These are phyloP conservation scores for Amoebophrya sp. DNA, from an alignment of 169 alveolate genomes.

Conservation along the genomic window DNA sequence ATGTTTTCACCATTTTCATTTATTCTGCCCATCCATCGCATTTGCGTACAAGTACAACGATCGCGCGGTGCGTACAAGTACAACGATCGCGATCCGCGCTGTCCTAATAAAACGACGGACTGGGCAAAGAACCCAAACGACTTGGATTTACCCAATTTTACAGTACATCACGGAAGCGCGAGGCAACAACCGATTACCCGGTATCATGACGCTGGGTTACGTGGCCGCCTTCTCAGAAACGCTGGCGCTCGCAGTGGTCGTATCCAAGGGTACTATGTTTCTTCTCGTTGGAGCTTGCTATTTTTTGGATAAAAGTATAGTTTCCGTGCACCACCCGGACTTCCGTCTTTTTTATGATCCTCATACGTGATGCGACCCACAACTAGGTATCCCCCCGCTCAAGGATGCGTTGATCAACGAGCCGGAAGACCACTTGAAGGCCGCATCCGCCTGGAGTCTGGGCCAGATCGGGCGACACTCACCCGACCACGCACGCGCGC, in stretches of 20 bases:
- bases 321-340: no score
- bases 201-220: constrained; percentile 81
- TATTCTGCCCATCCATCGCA: no score
- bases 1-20: no score
- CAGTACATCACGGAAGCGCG: constrained; percentile 66
- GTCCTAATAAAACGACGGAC: no score
- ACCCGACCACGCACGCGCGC: constrained; percentile 80
- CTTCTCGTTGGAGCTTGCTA: no score
- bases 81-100: no score
- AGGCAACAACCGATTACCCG: constrained; percentile 76
- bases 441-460: constrained; percentile 53
- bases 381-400: constrained; percentile 75
- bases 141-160: background rate
- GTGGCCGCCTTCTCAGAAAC: constrained; percentile 82
- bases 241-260: constrained; percentile 81
- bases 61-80: no score
- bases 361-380: background rate
- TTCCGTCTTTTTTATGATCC: background rate
- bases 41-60: no score
- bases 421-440: constrained; percentile 77
- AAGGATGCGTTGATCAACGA: constrained; percentile 79
- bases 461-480: constrained; percentile 82
- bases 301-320: no score
- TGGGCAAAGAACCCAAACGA: no score
- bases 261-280: constrained; percentile 44